phyloP scores from a whole-genome alignment of 257 asterid genomes.

The Gentiana dahurica region DNA sequence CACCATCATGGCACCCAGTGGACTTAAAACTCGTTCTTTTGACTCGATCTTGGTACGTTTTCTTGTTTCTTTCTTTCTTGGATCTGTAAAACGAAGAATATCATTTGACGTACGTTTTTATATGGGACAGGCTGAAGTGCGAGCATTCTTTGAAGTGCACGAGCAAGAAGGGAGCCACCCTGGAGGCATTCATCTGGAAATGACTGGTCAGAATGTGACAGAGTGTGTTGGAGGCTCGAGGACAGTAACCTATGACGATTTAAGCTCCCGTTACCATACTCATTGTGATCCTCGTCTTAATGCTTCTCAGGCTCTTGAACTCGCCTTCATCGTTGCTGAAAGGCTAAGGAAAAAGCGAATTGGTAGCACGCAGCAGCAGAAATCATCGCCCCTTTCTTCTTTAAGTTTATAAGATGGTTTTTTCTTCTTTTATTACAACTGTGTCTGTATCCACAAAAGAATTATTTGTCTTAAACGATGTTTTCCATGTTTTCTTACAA shows the following conservation, averaged over 20 bases:
- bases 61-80: too few species aligned
- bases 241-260: background rate
- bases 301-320: conserved; percentile 1
- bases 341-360: background rate
- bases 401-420: too few species aligned
- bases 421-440: too few species aligned
- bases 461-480: too few species aligned
- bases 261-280: background rate
- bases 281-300: conserved; percentile 3
- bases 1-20: conserved; percentile 8
- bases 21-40: conserved; percentile 8
- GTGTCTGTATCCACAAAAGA: too few species aligned
- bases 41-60: conserved; percentile 5
- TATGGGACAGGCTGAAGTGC: conserved; percentile 5
- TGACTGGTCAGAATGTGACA: conserved; percentile 5
- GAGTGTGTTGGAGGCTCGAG: conserved; percentile 1
- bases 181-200: conserved; percentile 4
- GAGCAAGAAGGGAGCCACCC: conserved; percentile 13
- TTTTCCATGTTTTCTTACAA: too few species aligned
- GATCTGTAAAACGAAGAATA: background rate
- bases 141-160: conserved; percentile 11
- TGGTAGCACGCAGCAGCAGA: background rate
- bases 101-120: background rate
- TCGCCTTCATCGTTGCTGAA: too few species aligned
- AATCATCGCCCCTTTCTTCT: too few species aligned